Base-by-base conservation (phyloP, 768 basidiomycete species). In the Amanita fuliginea region DNA sequence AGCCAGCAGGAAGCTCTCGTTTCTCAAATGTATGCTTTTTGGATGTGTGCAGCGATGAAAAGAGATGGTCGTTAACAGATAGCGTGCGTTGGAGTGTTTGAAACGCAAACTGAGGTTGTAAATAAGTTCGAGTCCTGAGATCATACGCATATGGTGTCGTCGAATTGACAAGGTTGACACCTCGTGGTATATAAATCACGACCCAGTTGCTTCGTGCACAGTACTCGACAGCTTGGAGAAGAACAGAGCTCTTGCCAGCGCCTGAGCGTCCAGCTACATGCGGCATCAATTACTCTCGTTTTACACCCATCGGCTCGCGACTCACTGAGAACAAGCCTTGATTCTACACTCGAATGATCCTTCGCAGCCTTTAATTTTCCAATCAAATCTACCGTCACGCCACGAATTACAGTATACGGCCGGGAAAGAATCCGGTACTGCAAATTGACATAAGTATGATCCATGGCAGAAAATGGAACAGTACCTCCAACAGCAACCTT, bases 111-210 rank as follows among this genome's bases (percentile, higher is more conserved):
- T 64, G 62, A 3, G 83, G 79, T 56, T 94, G 92, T 18, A 80
- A 65, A 63, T 90, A 96, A 0, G 81, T 86, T 57, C 74, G 80
- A 0, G 86, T 83, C 6, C 81, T 75, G 18, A 84, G 66, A 57
- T 93, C 81, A 56, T 94, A 94, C 6, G 68, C 60, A 58, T 89
- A 83, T 2, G 77, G 64, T 0, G 83, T 83, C 1, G 83, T 80
- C 6, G 84, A 86, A 63, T 91, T 81, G 36, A 92, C 83, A 39
- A 89, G 61, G 51, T 64, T 66, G 42, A 66, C 64, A 14, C 64
- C 79, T 65, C 83, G 72, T 3, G 93, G 90, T 21, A 92, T 75
- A 60, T 93, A 96, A 14, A 94, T 63, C 14, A 91, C 87, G 18
- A 94, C 73, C 86, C 89, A 93, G 22, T 76, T 74, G 18, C 76